Conservation (phyloP, 441 rosid species). For the Breynia disticha region DNA sequence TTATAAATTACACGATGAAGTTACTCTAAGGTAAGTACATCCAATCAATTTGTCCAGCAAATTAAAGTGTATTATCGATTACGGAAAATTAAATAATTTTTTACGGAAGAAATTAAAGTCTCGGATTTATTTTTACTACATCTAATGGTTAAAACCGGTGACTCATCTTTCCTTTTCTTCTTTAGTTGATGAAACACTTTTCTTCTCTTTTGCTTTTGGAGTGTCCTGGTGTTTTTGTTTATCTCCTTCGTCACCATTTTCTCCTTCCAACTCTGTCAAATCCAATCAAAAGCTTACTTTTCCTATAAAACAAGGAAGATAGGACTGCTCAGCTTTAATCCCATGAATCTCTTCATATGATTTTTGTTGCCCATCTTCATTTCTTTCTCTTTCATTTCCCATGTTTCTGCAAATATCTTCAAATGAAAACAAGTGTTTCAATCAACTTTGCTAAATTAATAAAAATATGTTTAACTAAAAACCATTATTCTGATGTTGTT, state of each 20-base stretch:
- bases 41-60: conserved; percentile 2
- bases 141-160: no score
- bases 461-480: no score
- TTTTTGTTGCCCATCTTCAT: conserved; percentile 12
- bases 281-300: conserved; percentile 31
- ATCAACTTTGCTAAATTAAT: no score
- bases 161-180: conserved; percentile 10
- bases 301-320: conserved; percentile 13
- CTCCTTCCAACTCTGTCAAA: conserved; percentile 20
- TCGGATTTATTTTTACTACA: no score
- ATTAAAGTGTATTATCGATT: no score
- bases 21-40: not conserved
- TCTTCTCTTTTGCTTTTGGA: conserved; percentile 19
- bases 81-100: no score
- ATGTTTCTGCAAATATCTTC: conserved; percentile 6
- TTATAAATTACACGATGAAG: no score
- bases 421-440: not conserved
- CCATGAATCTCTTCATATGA: conserved; percentile 28
- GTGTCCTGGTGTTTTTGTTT: conserved; percentile 9
- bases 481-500: no score
- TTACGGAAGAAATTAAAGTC: no score
- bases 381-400: conserved; percentile 12
- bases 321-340: conserved; percentile 25
- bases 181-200: conserved; percentile 18
- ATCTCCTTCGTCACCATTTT: conserved; percentile 13